Base-by-base conservation (phyloP, 2,329 filamentous ascomycete species). In the Cladorrhinum sp. region DNA sequence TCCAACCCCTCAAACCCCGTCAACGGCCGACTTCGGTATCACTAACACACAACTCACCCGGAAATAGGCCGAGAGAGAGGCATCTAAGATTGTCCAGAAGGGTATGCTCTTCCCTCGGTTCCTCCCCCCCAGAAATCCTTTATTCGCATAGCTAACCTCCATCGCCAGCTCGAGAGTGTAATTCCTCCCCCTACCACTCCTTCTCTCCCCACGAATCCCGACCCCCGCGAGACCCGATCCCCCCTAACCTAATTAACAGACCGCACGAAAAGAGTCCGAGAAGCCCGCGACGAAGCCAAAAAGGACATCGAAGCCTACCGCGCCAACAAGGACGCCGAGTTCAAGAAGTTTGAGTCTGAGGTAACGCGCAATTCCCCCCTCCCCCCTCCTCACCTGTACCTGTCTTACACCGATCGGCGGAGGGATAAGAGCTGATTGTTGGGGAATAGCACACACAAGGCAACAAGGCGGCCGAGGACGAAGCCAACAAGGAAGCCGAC, bases 81-180 rank as follows among this genome's bases (percentile, higher is more conserved):
- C 95, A 64, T 94, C 96, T 80, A 97, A 97, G 85, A 99, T 99
- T 76, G 93, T 99, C 61, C 94, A 98, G 78, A 92, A 95, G 85
- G 91, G 94, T 96, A 76, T 4, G 39, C 51, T 46, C 51, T 51
- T 18, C 21, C 57, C 53, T 54, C 33, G 30, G 26, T 12, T 20
- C 16, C 10, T 20, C 53, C 61, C 60, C 50, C 30, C 28, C 42
- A 7, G 14, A 63, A 55, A 55, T 54, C 50, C 50, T n/a, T 24
- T 54, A 12, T 24, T n/a, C n/a, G n/a, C n/a, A n/a, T n/a, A n/a
- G n/a, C n/a, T n/a, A n/a, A n/a, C n/a, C n/a, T n/a, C n/a, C n/a
- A n/a, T n/a, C n/a, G n/a, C n/a, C 60, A 68, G 65, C 66, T 52
- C 52, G 64, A 59, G 62, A 67, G 55, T 70, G 68, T 69, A 65